A percentile compares a stretch with the other conserved stretches of the same genome.
These are phyloP conservation scores for Anthracocystis panici-leucophaei DNA, from an alignment of 1,284 basidiomycete species.

Conservation along the genomic window DNA sequence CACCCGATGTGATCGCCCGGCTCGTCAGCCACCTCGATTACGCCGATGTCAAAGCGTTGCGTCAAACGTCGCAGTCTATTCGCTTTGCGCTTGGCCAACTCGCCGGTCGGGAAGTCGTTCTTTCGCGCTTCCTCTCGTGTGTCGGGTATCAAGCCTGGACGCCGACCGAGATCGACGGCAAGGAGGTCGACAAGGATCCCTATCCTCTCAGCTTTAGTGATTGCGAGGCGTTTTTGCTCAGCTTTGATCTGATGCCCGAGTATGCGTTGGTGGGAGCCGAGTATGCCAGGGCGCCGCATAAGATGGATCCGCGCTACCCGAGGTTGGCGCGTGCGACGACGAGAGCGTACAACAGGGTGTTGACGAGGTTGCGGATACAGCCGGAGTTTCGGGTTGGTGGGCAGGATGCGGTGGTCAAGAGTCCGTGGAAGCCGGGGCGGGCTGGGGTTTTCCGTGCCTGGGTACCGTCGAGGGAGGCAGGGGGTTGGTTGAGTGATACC, in stretches of 20 bases:
- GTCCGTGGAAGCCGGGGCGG: conserved; percentile 67
- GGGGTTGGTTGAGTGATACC: conserved; percentile 56
- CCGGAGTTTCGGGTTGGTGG: conserved; percentile 26
- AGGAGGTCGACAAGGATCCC: conserved; percentile 49
- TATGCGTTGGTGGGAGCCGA: conserved; percentile 55
- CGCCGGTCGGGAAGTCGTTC: conserved; percentile 53
- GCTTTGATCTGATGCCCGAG: conserved; percentile 56
- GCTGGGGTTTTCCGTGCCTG: conserved; percentile 70
- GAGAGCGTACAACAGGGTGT: conserved; percentile 69
- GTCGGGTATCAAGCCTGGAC: conserved; percentile 62
- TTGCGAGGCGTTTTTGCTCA: conserved; percentile 64
- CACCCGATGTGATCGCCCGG: conserved; percentile 52
- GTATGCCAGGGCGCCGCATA: conserved; percentile 51
- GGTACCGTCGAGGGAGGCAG: conserved; percentile 64
- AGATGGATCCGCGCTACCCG: conserved; percentile 64
- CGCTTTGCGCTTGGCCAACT: conserved; percentile 50
- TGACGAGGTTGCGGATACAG: conserved; percentile 68
- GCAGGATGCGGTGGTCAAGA: conserved; percentile 4
- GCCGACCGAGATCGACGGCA: conserved; percentile 14
- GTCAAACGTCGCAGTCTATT: conserved; percentile 56
- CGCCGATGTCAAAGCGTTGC: conserved; percentile 62
- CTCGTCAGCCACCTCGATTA: conserved; percentile 59
- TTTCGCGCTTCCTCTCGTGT: conserved; percentile 59
- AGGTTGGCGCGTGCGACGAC: conserved; percentile 67
- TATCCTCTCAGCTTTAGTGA: conserved; percentile 60